Evolutionary conservation across 1,284 basidiomycete species (phyloP), one percentile per base, ranked within the genome.

Genomic region (Chalciporus piperatoides): DNA sequence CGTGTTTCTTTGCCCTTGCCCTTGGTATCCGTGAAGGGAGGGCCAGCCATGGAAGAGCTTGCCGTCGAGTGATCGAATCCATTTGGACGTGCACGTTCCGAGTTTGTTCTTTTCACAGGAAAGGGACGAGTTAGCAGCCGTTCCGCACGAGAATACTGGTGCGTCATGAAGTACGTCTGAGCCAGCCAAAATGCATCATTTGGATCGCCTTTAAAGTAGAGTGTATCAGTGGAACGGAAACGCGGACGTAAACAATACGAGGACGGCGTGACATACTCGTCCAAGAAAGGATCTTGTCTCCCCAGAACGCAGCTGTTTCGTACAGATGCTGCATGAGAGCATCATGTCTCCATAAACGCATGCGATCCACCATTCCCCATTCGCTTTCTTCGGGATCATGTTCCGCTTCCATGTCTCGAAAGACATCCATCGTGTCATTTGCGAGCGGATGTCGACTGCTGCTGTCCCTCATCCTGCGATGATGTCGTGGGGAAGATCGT

Each of bases 151-250:
- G 91, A 86, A 68, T 96, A 99, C 57, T 97, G 92, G 58, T 95
- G 88, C 4, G 90, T 94, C 71, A 94, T 84, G 67, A 97, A 99
- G 71, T 94, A 94, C 0, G 91, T 92, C 67, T 99, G 96, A 1
- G 97, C 96, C 14, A 99, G 82, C 93, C 96, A 98, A 69, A 98
- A 99, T 8, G 94, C 97, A 69, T 99, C 97, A 67, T 96, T 95
- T 27, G 91, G 84, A 59, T 97, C 91, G 56, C 85, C 93, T 94
- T 57, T 11, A 35, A 14, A 50, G 12, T 17, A 30, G 4, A 24
- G n/a, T 8, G 28, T 14, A 21, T 66, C 32, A 69, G 47, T 40
- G 21, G 28, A 28, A 43, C 41, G 53, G 36, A 36, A 15, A 47
- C 1, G 15, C 12, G 17, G 28, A 9, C 14, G 9, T 21, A 17